phyloP scores from a whole-genome alignment of 257 asterid genomes.

The Forsythia suspensa region DNA sequence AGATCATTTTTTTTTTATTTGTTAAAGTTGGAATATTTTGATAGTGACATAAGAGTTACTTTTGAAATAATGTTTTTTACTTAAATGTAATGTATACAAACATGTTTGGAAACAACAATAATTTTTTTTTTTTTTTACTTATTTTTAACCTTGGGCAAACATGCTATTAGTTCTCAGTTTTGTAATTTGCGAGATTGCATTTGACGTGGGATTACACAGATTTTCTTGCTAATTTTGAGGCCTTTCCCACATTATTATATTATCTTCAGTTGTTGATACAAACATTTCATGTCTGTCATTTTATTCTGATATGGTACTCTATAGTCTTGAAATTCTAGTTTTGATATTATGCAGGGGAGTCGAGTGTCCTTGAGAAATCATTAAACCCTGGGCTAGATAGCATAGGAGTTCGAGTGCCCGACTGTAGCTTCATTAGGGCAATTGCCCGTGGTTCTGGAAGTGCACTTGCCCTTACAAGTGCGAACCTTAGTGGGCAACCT shows the following conservation, averaged over 20 bases:
- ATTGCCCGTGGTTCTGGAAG: conserved; percentile 72
- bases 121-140: no score
- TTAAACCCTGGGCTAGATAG: conserved; percentile 79
- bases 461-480: conserved; percentile 91
- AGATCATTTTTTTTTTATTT: no score
- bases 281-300: background rate
- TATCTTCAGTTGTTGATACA: background rate
- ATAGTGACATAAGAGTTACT: no score
- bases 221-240: background rate
- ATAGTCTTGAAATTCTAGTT: background rate
- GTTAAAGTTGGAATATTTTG: background rate
- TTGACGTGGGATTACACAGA: background rate
- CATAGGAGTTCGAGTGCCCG: conserved; percentile 86
- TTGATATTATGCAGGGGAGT: conserved; percentile 52
- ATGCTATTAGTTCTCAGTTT: no score
- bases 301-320: background rate
- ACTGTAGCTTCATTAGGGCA: conserved; percentile 62
- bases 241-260: background rate
- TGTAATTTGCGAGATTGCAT: background rate
- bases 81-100: no score
- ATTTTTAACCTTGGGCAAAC: no score
- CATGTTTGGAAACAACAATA: background rate
- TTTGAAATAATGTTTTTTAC: background rate
- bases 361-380: conserved; percentile 77
- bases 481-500: conserved; percentile 81